phyloP scores from a whole-genome alignment of 2,329 filamentous ascomycete species.

The Diaporthe aspalathi region DNA sequence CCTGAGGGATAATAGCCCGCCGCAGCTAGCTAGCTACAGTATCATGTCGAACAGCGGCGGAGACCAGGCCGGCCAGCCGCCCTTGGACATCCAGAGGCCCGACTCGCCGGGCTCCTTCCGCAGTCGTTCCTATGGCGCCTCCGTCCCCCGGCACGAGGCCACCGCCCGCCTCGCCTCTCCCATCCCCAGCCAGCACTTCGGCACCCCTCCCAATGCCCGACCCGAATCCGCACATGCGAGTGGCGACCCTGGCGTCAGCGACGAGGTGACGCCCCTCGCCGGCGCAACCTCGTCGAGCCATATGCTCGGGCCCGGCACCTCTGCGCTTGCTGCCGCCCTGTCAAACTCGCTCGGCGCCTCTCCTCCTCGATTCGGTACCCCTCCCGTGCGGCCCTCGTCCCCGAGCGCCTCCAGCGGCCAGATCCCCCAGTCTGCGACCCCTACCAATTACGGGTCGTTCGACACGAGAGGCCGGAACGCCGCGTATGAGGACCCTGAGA shows the following conservation, averaged over 20 bases:
- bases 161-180: conserved; percentile 72
- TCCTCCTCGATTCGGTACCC: conserved; percentile 77
- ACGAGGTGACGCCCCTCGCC: conserved; percentile 71
- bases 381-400: conserved; percentile 68
- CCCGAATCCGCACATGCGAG: conserved; percentile 42
- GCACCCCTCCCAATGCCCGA: conserved; percentile 45
- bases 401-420: conserved; percentile 62
- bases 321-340: conserved; percentile 88
- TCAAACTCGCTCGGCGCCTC: conserved; percentile 78
- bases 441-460: conserved; percentile 87
- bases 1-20: neutral
- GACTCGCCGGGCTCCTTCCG: conserved; percentile 61
- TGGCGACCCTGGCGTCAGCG: conserved; percentile 55
- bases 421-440: conserved; percentile 62
- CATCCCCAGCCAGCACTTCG: conserved; percentile 58
- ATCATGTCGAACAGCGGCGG: conserved; percentile 46
- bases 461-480: conserved; percentile 73
- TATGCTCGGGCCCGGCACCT: conserved; percentile 83
- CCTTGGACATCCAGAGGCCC: conserved; percentile 55
- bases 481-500: conserved; percentile 88
- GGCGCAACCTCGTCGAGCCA: conserved; percentile 67
- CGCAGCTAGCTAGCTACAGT: conserved; percentile 2
- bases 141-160: conserved; percentile 67
- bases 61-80: conserved; percentile 45
- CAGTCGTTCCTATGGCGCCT: conserved; percentile 61